These are phyloP conservation scores for Didymella sp. DNA, from an alignment of 2,329 filamentous ascomycete genomes.

Conservation along the genomic window DNA sequence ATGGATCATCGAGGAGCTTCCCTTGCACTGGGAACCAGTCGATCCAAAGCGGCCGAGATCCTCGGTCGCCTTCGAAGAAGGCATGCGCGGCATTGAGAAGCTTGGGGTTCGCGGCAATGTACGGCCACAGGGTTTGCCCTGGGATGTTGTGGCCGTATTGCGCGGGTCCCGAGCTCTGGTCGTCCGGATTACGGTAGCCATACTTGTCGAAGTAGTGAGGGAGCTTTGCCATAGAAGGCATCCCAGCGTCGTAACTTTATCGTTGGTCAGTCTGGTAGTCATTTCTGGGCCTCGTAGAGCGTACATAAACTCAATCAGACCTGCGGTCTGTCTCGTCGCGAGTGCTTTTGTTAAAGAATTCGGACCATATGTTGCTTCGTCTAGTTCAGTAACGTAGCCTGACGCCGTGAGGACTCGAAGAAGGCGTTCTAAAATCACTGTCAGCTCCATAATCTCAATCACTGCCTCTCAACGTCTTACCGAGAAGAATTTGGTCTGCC, in stretches of 20 bases:
- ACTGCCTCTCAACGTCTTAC: too few relatives aligned
- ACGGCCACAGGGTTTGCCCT: neutral
- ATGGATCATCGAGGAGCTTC: constrained; percentile 7
- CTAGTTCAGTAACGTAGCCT: constrained; percentile 10
- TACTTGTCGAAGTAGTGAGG: constrained; percentile 31
- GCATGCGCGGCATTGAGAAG: constrained; percentile 5
- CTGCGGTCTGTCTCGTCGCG: constrained; percentile 4
- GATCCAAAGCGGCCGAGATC: constrained; percentile 3
- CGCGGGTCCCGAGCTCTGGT: constrained; percentile 32
- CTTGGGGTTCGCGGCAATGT: constrained; percentile 2
- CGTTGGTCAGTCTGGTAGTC: neutral
- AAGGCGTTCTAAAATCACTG: neutral
- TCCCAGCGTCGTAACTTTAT: constrained; percentile 3
- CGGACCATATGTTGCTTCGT: constrained; percentile 2
- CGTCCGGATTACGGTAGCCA: constrained; percentile 29
- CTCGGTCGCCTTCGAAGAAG: constrained; percentile 18
- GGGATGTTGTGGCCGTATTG: constrained; percentile 20
- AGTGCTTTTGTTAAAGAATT: constrained; percentile 4
- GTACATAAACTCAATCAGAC: constrained; percentile 13
- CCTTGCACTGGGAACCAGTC: constrained; percentile 13
- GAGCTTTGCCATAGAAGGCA: constrained; percentile 17
- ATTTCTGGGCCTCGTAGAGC: too few relatives aligned
- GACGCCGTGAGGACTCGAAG: constrained; percentile 7
- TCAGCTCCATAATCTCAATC: too few relatives aligned
- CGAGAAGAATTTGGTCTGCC: constrained; percentile 10